Evolutionary conservation across 2,329 filamentous ascomycete species (phyloP).

Genomic region (Fusarium sp.): DNA sequence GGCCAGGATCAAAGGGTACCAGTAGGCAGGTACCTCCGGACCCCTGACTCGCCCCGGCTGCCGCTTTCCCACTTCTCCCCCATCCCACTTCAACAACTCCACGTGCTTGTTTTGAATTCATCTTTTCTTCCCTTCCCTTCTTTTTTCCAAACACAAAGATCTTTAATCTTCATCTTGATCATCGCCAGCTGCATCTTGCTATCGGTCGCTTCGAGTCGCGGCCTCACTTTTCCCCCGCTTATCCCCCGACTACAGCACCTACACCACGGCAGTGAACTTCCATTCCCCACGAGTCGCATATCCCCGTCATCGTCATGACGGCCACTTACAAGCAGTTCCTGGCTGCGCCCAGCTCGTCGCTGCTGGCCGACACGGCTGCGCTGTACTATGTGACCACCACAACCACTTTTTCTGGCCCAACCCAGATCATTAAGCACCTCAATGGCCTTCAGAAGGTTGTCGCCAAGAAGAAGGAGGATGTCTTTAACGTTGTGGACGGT

Average conservation of each 20-base stretch:
- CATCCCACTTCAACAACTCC: constrained; percentile 38
- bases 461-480: constrained; percentile 84
- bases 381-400: constrained; percentile 93
- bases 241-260: constrained; percentile 7
- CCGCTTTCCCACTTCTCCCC: constrained; percentile 13
- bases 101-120: constrained; percentile 45
- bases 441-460: constrained; percentile 76
- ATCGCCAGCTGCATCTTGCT: constrained; percentile 12
- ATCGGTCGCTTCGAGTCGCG: constrained; percentile 26
- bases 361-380: constrained; percentile 74
- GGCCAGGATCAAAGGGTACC: constrained; percentile 15
- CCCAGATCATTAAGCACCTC: constrained; percentile 87
- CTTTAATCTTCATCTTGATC: constrained; percentile 11
- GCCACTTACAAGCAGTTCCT: constrained; percentile 79
- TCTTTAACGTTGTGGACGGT: constrained; percentile 80
- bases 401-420: constrained; percentile 75
- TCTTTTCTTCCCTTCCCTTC: constrained; percentile 38
- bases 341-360: constrained; percentile 70
- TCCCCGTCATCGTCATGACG: constrained; percentile 50
- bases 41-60: constrained; percentile 26
- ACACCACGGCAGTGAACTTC: constrained; percentile 7
- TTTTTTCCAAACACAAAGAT: constrained; percentile 6
- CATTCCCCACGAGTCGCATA: constrained; percentile 27
- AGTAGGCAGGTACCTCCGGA: constrained; percentile 27
- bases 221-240: constrained; percentile 6